Evolutionary conservation across 2,329 filamentous ascomycete genomes (phyloP).

Genomic region (Cyanodermella asteris): DNA sequence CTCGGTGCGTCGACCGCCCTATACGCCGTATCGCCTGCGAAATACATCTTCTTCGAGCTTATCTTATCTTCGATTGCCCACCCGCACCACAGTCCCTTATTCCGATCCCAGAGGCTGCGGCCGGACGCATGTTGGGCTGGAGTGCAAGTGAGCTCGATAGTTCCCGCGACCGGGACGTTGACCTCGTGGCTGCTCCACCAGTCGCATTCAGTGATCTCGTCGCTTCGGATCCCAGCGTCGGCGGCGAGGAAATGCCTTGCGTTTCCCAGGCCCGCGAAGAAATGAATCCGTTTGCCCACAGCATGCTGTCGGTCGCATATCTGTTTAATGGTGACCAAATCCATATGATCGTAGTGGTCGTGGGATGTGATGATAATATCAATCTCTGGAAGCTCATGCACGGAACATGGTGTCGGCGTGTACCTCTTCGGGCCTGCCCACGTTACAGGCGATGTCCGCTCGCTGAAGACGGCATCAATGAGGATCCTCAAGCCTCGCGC

Average conservation of each 20-base stretch:
- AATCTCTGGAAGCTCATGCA: constrained; percentile 28
- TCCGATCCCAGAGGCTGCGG: constrained; percentile 18
- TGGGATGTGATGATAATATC: constrained; percentile 32
- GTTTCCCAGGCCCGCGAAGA: constrained; percentile 20
- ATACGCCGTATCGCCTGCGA: constrained; percentile 30
- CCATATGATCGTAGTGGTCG: constrained; percentile 35
- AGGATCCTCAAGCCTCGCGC: constrained; percentile 23
- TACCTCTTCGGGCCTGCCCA: constrained; percentile 29
- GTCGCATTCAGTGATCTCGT: constrained; percentile 24
- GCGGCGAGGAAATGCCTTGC: constrained; percentile 4
- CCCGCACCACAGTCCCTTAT: constrained; percentile 25
- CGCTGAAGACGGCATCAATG: constrained; percentile 31
- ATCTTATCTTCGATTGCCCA: constrained; percentile 12
- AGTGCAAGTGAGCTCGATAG: constrained; percentile 21
- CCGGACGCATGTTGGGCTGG: constrained; percentile 27
- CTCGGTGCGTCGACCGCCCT: constrained; percentile 17
- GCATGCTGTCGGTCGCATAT: constrained; percentile 18
- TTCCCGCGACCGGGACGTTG: constrained; percentile 14
- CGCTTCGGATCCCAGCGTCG: constrained; percentile 15
- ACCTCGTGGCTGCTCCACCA: constrained; percentile 27
- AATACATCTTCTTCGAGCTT: constrained; percentile 17
- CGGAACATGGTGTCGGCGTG: constrained; percentile 26
- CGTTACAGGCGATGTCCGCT: constrained; percentile 24
- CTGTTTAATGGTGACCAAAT: constrained; percentile 21
- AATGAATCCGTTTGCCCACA: constrained; percentile 15